Conservation (phyloP, 768 basidiomycete genomes). For the Pisolithus tinctorius region DNA sequence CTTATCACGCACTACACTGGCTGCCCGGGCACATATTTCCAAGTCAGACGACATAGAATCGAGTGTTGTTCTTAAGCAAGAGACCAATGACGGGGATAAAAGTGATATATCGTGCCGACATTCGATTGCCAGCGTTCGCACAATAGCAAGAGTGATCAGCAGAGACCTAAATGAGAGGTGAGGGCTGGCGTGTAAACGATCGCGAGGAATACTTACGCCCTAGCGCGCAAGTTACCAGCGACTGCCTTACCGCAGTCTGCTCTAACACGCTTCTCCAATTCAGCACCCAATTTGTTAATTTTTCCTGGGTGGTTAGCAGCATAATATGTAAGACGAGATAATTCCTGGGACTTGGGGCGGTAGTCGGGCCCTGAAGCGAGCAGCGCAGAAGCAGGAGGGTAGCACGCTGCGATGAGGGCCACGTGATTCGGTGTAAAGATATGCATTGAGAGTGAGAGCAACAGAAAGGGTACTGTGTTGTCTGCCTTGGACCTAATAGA, state of each 20-base stretch:
- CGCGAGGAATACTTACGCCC: conserved; percentile 54
- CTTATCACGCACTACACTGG: conserved; percentile 62
- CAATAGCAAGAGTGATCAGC: conserved; percentile 76
- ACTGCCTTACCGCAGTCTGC: conserved; percentile 57
- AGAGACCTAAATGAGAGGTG: conserved; percentile 45
- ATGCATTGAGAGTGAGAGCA: conserved; percentile 41
- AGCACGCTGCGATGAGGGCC: conserved; percentile 78
- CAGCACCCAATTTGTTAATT: conserved; percentile 65
- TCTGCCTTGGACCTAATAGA: background rate
- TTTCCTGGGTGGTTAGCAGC: conserved; percentile 80
- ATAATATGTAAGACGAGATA: conserved; percentile 81
- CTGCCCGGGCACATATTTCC: conserved; percentile 70
- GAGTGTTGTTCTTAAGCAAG: conserved; percentile 55
- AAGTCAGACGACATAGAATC: conserved; percentile 54
- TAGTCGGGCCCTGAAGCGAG: conserved; percentile 71
- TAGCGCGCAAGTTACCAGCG: conserved; percentile 66
- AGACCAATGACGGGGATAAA: conserved; percentile 61
- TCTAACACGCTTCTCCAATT: conserved; percentile 69
- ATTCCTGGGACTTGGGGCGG: conserved; percentile 76
- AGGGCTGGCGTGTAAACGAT: background rate
- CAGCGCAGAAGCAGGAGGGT: conserved; percentile 72
- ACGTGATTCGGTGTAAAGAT: conserved; percentile 81
- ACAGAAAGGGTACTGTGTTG: background rate
- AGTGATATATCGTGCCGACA: conserved; percentile 79
- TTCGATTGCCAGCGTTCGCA: conserved; percentile 77